These are phyloP conservation scores for Mycena crocata DNA, from an alignment of 768 basidiomycete species.

Conservation along the genomic window DNA sequence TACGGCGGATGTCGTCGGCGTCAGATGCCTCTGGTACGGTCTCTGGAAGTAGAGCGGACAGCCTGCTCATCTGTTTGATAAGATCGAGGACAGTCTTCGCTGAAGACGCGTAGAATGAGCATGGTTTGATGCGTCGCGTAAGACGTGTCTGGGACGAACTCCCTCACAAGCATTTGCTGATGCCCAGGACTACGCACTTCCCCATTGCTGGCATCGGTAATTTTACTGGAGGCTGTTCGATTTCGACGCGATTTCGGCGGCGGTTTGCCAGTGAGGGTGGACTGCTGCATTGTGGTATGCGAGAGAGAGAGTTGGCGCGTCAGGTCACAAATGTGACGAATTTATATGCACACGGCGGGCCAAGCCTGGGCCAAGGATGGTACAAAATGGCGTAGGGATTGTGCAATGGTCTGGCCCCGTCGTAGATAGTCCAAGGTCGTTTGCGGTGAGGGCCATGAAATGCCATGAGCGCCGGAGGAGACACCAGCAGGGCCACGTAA, in stretches of 20 bases:
- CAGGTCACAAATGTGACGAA: too few relatives aligned
- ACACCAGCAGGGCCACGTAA: too few relatives aligned
- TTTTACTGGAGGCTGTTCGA: neutral
- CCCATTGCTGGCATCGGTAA: neutral
- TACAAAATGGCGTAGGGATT: too few relatives aligned
- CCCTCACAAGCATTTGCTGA: neutral
- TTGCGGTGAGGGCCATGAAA: too few relatives aligned
- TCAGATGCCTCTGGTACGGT: neutral
- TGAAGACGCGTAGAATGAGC: neutral
- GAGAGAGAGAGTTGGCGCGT: too few relatives aligned
- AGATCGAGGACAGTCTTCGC: neutral
- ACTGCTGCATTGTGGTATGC: too few relatives aligned
- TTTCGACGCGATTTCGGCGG: neutral
- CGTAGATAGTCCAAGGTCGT: too few relatives aligned
- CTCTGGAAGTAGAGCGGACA: neutral
- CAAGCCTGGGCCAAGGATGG: too few relatives aligned
- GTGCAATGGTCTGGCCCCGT: too few relatives aligned
- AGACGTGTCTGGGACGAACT: neutral
- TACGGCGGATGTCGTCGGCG: conserved; percentile 20
- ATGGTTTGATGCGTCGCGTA: neutral
- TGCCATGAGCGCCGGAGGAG: too few relatives aligned
- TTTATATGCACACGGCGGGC: too few relatives aligned
- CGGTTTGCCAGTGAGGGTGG: too few relatives aligned
- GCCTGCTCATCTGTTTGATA: neutral
- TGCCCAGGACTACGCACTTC: neutral